These are phyloP conservation scores for Talaromyces sp. DNA, from an alignment of 2,329 filamentous ascomycete genomes.

Conservation along the genomic window DNA sequence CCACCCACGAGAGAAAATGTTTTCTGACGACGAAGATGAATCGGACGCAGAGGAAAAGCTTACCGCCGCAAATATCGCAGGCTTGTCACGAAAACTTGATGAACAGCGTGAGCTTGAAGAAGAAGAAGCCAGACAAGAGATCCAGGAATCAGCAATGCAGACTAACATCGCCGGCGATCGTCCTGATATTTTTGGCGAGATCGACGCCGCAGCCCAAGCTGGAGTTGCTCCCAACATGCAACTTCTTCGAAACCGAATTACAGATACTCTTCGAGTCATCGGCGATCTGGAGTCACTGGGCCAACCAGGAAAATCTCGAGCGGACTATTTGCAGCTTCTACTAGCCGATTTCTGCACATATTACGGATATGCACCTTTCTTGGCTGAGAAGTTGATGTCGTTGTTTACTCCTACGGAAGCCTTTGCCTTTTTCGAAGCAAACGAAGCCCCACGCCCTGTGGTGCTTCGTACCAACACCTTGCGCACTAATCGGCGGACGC, in stretches of 20 bases:
- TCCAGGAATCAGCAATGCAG: slow-evolving; percentile 80
- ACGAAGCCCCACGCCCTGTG: slow-evolving; percentile 88
- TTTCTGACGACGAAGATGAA: slow-evolving; percentile 90
- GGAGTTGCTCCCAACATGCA: slow-evolving; percentile 85
- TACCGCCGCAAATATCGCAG: slow-evolving; percentile 93
- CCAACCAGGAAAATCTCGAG: slow-evolving; percentile 73
- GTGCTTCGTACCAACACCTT: slow-evolving; percentile 97
- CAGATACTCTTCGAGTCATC: slow-evolving; percentile 85
- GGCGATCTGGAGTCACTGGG: slow-evolving; percentile 80
- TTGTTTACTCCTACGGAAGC: slow-evolving; percentile 91
- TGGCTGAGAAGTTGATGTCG: slow-evolving; percentile 93
- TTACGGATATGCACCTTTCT: slow-evolving; percentile 90
- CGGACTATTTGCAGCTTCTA: slow-evolving; percentile 82
- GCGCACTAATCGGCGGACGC: slow-evolving; percentile 68
- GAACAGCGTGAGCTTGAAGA: slow-evolving; percentile 70
- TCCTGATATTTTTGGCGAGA: slow-evolving; percentile 58
- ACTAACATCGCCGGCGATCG: slow-evolving; percentile 85
- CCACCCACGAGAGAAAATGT: slow-evolving; percentile 63
- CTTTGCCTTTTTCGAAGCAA: slow-evolving; percentile 97
- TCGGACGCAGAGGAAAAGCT: slow-evolving; percentile 85
- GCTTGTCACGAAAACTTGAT: slow-evolving; percentile 81
- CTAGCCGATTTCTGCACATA: slow-evolving; percentile 91
- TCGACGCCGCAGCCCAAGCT: slow-evolving; percentile 54
- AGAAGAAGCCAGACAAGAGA: slow-evolving; percentile 76
- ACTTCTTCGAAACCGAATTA: slow-evolving; percentile 80